Percentiles rank a stretch among this genome's conserved stretches.
Evolutionary conservation across 2,329 filamentous ascomycete genomes (phyloP).

Genomic region (Sordariomycetes sp.): DNA sequence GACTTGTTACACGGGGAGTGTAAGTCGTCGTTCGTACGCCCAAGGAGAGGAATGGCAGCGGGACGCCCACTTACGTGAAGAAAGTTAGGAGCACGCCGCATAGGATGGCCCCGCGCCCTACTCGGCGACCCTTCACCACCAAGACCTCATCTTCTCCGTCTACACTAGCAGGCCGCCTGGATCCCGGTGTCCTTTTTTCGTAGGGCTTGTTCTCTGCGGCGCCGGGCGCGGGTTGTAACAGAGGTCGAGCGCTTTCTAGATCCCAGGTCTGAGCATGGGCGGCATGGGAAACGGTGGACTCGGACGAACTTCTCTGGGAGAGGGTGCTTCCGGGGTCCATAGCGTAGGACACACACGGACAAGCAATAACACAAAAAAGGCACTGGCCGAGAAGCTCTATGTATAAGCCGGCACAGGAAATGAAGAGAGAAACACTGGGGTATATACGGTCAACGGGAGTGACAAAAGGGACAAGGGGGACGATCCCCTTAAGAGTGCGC

Average conservation of each 20-base stretch:
- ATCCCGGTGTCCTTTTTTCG: not conserved
- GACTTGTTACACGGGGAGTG: not conserved
- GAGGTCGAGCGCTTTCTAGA: slow-evolving; percentile 2
- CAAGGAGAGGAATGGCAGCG: not conserved
- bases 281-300: slow-evolving; percentile 1
- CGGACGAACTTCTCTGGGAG: slow-evolving; percentile 5
- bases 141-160: not conserved
- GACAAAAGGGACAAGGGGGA: not conserved
- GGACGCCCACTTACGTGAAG: not conserved
- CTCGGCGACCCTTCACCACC: not conserved
- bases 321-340: not conserved
- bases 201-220: not conserved
- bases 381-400: not conserved
- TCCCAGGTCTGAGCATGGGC: not conserved
- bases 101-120: not conserved
- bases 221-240: not conserved
- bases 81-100: not conserved
- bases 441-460: not conserved
- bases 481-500: not conserved
- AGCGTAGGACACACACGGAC: not conserved
- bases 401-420: not conserved
- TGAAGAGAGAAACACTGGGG: not conserved
- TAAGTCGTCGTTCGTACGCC: not conserved
- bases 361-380: not conserved
- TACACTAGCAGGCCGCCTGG: not conserved